Evolutionary conservation across 2,329 filamentous ascomycete genomes (phyloP), one percentile per base, ranked within the genome.

Genomic region (Claviceps maximensis): DNA sequence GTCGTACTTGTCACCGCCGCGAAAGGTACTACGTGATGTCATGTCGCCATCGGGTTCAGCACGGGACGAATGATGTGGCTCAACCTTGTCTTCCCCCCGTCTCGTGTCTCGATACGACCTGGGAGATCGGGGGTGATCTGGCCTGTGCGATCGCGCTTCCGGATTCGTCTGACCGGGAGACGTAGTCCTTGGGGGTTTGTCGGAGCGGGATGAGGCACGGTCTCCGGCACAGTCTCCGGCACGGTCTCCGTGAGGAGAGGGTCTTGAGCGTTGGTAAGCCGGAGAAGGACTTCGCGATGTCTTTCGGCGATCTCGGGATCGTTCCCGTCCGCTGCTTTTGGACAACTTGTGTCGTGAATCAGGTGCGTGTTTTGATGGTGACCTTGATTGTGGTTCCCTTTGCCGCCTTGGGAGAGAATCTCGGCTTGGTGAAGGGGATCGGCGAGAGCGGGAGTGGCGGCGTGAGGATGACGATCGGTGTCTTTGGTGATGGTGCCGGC

Each of bases 11-110:
- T 72, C 71, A n/a, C 69, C 68, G 52, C 70, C 68, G 51, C 73
- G 71, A 53, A 69, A 70, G 41, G 67, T 65, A 31, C 70, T 69
- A 45, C 74, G 68, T 15, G 71, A 68, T 19, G 67, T 65, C 71
- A 77, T 74, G 33, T 74, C 74, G 54, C 76, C 73, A 59, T 79
- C 75, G 41, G 74, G 65, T 49, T 74, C 76, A 13, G 76, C 74
- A 12, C 73, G 69, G 19, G 73, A 74, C 19, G 75, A 74, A 46
- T 68, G 67, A 47, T 68, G 60, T 40, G 58, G 60, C 40, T 62
- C 66, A 5, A 58, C 49, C 3, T 60, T 57, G n/a, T 59, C 60
- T 50, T 65, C 62, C 66, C 59, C 59, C 49, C 60, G 59, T 48
- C 61, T 62, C 31, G 54, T 55, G 27, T 67, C 63, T 49, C 60